Evolutionary conservation across 176 grass and related monocot genomes (phyloP).

Genomic region (Juncus inflexus): DNA sequence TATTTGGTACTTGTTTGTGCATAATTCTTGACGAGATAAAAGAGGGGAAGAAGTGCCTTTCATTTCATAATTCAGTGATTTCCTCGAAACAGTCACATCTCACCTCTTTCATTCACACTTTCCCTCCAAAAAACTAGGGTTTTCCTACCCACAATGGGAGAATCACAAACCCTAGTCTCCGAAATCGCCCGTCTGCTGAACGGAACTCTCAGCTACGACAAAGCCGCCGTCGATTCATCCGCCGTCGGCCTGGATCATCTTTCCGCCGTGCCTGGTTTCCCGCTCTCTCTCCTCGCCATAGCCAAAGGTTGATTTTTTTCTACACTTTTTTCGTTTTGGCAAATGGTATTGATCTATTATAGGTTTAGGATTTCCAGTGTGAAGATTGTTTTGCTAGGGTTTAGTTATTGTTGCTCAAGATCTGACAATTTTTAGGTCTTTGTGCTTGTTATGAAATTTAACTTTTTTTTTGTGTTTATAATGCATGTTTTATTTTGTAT

Average conservation of each 20-base stretch:
- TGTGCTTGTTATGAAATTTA: too few species aligned
- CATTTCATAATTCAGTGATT: too few species aligned
- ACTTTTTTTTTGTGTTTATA: too few species aligned
- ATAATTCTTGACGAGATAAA: too few species aligned
- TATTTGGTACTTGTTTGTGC: too few species aligned
- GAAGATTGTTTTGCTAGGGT: background rate
- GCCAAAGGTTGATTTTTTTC: conserved; percentile 40
- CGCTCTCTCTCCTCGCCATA: conserved; percentile 66
- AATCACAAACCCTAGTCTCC: conserved; percentile 23
- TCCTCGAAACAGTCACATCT: too few species aligned
- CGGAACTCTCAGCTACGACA: conserved; percentile 68
- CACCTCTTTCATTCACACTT: background rate
- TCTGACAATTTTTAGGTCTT: background rate
- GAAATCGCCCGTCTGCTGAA: conserved; percentile 36
- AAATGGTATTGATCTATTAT: conserved; percentile 11
- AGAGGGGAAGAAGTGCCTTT: too few species aligned
- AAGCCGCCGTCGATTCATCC: conserved; percentile 42
- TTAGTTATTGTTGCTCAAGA: background rate
- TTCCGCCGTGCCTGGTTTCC: conserved; percentile 39
- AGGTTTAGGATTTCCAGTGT: background rate
- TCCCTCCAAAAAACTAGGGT: conserved; percentile 36
- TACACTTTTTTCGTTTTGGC: background rate
- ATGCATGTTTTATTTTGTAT: too few species aligned
- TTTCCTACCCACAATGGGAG: conserved; percentile 24
- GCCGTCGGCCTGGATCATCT: conserved; percentile 40